Conservation (phyloP, 345 rosid species). For the Lumnitzera littorea region DNA sequence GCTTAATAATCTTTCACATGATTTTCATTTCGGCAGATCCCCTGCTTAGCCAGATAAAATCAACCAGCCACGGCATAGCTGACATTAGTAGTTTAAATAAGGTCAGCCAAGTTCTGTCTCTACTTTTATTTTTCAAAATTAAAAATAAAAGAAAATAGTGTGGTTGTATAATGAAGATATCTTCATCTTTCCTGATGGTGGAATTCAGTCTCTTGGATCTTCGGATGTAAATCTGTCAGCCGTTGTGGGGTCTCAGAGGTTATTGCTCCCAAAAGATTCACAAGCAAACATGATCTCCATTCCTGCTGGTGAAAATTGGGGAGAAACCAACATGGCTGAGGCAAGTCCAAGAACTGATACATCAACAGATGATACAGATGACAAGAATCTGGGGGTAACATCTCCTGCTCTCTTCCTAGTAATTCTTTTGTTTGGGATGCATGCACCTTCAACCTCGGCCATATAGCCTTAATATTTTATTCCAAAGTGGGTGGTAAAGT, state of each 20-base stretch:
- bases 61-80: conserved; percentile 28
- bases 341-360: conserved; percentile 83
- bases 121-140: conserved; percentile 3
- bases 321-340: conserved; percentile 64
- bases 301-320: conserved; percentile 51
- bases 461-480: neutral
- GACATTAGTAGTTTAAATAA: conserved; percentile 36
- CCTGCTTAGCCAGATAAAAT: conserved; percentile 44
- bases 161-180: neutral
- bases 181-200: conserved; percentile 5
- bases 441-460: neutral
- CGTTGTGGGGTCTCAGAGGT: conserved; percentile 23
- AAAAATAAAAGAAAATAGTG: neutral
- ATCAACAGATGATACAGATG: conserved; percentile 87
- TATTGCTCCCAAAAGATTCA: conserved; percentile 28
- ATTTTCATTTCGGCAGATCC: conserved; percentile 30
- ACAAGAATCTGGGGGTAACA: conserved; percentile 67
- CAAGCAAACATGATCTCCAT: conserved; percentile 33
- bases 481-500: conserved; percentile 2
- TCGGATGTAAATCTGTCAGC: conserved; percentile 29
- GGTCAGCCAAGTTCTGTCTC: conserved; percentile 24
- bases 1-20: neutral
- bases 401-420: neutral
- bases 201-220: conserved; percentile 26
- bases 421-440: neutral